A percentile compares a stretch with the other conserved stretches of the same genome.
phyloP scores from a whole-genome alignment of 257 asterid genomes.

The Osmanthus fragrans region DNA sequence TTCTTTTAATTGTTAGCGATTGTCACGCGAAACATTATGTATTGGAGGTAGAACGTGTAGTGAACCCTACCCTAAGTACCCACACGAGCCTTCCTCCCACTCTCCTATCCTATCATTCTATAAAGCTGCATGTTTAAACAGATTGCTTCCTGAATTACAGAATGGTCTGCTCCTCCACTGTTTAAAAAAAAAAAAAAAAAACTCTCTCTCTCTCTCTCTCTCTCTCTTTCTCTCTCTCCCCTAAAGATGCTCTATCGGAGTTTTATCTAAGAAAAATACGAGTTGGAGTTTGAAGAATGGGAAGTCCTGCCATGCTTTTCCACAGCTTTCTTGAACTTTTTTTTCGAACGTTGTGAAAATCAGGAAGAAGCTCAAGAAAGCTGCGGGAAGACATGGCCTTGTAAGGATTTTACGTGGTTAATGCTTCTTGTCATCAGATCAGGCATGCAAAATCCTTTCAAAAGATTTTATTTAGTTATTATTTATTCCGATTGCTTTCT shows the following conservation, averaged over 20 bases:
- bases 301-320: constrained; percentile 49
- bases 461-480: no score
- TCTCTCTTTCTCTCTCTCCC: no score
- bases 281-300: neutral
- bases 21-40: no score
- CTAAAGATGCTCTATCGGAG: neutral
- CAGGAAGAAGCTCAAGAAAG: neutral
- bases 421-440: neutral
- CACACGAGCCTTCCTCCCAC: neutral
- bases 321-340: constrained; percentile 65
- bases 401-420: neutral
- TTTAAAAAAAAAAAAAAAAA: neutral
- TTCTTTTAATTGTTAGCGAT: no score
- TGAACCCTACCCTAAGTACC: neutral
- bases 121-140: constrained; percentile 5
- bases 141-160: neutral
- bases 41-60: neutral
- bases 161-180: neutral
- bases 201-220: neutral
- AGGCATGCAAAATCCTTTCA: neutral
- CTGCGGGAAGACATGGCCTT: neutral
- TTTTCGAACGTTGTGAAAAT: neutral
- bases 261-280: neutral
- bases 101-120: neutral
- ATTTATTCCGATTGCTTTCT: no score